These are phyloP conservation scores for Digitaria exilis DNA, from an alignment of 202 grass and related monocot species.

Conservation along the genomic window DNA sequence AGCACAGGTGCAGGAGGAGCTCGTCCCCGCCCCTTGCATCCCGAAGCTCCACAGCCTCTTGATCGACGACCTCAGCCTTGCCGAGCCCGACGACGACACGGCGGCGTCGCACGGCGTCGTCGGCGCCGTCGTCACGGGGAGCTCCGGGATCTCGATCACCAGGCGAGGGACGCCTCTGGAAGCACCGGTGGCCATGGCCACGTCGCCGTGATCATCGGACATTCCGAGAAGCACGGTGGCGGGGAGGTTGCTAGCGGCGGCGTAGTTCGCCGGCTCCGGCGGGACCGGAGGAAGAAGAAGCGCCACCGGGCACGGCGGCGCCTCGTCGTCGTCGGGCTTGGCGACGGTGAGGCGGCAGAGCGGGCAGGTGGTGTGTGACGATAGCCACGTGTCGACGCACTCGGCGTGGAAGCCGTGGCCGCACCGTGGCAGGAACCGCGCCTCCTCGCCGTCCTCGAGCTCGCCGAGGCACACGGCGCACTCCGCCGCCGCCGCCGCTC, in stretches of 20 bases:
- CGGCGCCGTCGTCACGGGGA: not conserved
- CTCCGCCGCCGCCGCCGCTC: not conserved
- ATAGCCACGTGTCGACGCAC: slow-evolving; percentile 64
- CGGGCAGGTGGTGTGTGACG: slow-evolving; percentile 54
- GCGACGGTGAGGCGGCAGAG: slow-evolving; percentile 54
- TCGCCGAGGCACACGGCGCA: slow-evolving; percentile 30
- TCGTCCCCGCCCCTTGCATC: not conserved
- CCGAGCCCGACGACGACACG: not conserved
- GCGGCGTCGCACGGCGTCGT: not conserved
- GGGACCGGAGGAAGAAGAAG: not conserved
- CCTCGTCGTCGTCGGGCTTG: slow-evolving; percentile 2
- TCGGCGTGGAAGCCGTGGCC: slow-evolving; percentile 63
- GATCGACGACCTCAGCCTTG: not conserved
- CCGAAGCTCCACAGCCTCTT: slow-evolving; percentile 33
- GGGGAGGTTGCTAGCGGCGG: slow-evolving; percentile 9
- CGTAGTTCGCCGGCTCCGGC: slow-evolving; percentile 31
- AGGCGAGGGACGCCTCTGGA: not conserved
- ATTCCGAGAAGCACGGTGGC: slow-evolving; percentile 19
- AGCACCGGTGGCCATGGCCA: not conserved
- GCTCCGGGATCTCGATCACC: slow-evolving; percentile 24
- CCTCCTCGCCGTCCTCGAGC: slow-evolving; percentile 39
- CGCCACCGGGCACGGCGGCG: not conserved
- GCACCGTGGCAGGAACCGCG: slow-evolving; percentile 52
- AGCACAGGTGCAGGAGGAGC: not conserved
- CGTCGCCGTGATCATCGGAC: not conserved